Base-by-base conservation (phyloP, 192 early-diverging fungal species). In the Linnemannia exigua region DNA sequence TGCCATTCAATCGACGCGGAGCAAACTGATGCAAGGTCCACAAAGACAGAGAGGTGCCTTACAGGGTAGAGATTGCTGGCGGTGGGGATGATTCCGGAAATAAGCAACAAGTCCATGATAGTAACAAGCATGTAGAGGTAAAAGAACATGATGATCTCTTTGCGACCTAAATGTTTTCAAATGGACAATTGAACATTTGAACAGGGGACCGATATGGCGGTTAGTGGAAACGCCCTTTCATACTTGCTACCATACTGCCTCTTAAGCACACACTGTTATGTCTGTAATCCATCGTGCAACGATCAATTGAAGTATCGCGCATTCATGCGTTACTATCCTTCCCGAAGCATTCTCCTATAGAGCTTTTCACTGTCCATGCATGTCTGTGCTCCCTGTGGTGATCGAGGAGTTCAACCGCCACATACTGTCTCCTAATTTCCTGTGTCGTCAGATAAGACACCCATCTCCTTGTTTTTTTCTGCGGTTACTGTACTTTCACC, bases 121-220 rank as follows among this genome's bases (percentile, higher is more conserved):
- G 91, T 92, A 54, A 93, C 92, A 15, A 92, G 79, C 86, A 93
- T 93, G 87, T 96, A 97, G 71, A 94, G 81, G 87, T 96, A 97
- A 81, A 96, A 97, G 90, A 97, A 96, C 93, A 96, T 94, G 66
- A 97, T 93, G 79, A 97, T 96, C 89, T 97, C 96, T 88, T 96
- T 96, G 22, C 96, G 95, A 50, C 95, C 95, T 96, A 88, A 15
- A 37, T 38, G 33, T 77, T 48, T 28, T 15, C 5, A 51, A 44
- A 67, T 31, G 37, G 33, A 36, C 25, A 44, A 63, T 31, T 37
- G 28, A 44, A 22, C 50, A 52, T n/a, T n/a, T n/a, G n/a, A n/a
- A n/a, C n/a, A n/a, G n/a, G n/a, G n/a, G n/a, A n/a, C n/a, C n/a
- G n/a, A n/a, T n/a, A 44, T 44, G 41, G 9, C 9, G 41, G 9